Evolutionary conservation across 495 filamentous ascomycete species (phyloP), one percentile per base, ranked within the genome.

Genomic region (Baudoinia panamericana): DNA sequence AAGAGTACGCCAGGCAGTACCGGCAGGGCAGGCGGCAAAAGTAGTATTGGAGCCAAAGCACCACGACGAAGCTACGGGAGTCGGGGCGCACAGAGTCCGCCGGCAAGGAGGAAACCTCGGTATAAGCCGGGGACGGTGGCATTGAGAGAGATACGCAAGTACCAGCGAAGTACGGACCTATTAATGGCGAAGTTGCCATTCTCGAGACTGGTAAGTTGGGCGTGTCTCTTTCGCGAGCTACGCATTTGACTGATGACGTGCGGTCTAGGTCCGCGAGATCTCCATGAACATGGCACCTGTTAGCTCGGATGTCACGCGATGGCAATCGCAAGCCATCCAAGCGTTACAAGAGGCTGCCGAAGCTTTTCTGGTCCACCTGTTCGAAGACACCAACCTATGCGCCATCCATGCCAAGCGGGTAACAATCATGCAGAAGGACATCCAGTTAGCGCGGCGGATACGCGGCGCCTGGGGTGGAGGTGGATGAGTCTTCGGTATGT

Each of bases 361-460:
- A 55, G 88, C 88, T 0, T 96, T 88, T 60, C 68, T 96, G 13
- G 82, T 95, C 12, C 84, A 93, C 62, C 60, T 96, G 0, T 96
- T 96, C 60, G 86, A 94, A 58, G 88, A 96, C 57, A 82, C 85
- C 16, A 94, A 95, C 63, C 70, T 96, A 20, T 90, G 88, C 62
- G 88, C 88, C 13, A 81, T 96, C 21, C 88, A 96, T 57, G 88
- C 88, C 29, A 95, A 93, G 65, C 70, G 88, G 21, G 87, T 96
- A 5, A 96, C 88, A 1, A 93, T 96, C 50, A 93, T 93, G 86
- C 85, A 93, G 56, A 92, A 90, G 60, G 86, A 94, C 60, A 87
- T 94, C 30, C 86, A 93, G 57, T 68, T 94, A 34, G 86, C 86
- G 25, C 68, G 86, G 49, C 66, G 86, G 52, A 92, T 93, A 66